Base-by-base conservation (phyloP, 441 rosid genomes). In the Mallotus japonicus region DNA sequence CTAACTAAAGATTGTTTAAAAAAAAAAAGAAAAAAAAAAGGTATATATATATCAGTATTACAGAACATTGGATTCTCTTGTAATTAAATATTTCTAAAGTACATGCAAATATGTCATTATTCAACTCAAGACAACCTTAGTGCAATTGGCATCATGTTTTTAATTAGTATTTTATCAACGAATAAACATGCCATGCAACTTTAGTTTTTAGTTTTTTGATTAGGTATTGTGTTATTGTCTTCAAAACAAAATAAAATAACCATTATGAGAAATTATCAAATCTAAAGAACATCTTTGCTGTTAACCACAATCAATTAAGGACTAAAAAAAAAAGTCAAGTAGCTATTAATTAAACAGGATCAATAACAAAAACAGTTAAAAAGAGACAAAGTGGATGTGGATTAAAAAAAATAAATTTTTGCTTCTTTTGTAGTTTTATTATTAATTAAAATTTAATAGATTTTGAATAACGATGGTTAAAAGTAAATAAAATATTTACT, bases 331-430 rank as follows among this genome's bases (percentile, higher is more conserved):
- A 15, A 28, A 28, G 2, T 37, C 34, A 24, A 28, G 37, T 15
- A 22, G 40, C 37, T 47, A 13, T 20, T n/a, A 65, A 65, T 6
- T 34, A 3, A 34, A 34, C 28, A 24, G 0, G 37, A 2, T 34
- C 37, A 37, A 37, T 6, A 37, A 37, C 40, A 24, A 13, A 4
- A 6, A 65, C 40, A 65, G 15, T n/a, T n/a, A n/a, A n/a, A 37
- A 37, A 37, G 67, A 58, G 67, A 6, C 15, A 70, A 70, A 51
- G 68, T 34, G 42, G 70, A 76, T 37, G 4, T 6, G 56, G 53
- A 55, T 47, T 67, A 65, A 22, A 58, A 67, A 53, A 42, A 63
- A 28, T 28, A 28, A 28, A 28, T 28, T 28, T 28, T 28, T 2
- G 2, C 3, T 1, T 0, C 3, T 28, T 28, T 28, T 28, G 32